Evolutionary conservation across 495 filamentous ascomycete species (phyloP), one percentile per base, ranked within the genome.

Genomic region (Tuber aestivum): DNA sequence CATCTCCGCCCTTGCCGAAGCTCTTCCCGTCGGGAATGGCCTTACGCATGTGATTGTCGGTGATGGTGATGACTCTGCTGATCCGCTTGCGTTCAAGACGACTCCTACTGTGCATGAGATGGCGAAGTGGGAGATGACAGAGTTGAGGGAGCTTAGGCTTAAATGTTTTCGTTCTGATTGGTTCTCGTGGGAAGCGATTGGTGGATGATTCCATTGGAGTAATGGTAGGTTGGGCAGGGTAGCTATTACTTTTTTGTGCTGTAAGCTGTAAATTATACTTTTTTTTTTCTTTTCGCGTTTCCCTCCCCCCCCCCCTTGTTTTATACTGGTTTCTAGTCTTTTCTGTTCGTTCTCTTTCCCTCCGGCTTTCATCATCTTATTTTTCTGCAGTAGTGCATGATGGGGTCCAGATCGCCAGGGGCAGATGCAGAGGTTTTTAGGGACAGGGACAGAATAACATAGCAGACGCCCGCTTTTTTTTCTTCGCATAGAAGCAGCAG

Each of bases 131-230:
- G 56, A 65, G 56, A 12, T 18, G 56, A 14, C n/a, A 27, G 56
- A 35, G 56, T 65, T 65, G 56, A 65, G 56, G 27, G 56, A 65
- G 27, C 56, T 65, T 18, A 65, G 56, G 56, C 56, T 65, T 35
- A 65, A 65, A 12, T 65, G 56, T 65, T 65, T 65, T 35, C 56
- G 56, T 12, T 65, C 56, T 35, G 56, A 65, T 65, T 65, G 56
- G 56, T 65, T 35, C 35, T 65, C 32, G 56, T 32, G 27, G 56
- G 56, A 18, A 35, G 56, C 3, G 56, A 35, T 32, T 35, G 27
- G 56, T 35, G 12, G 56, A n/a, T 32, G n/a, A 65, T 65, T 65
- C 12, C 12, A 27, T 35, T 65, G 27, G 56, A 27, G 50, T 27
- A 27, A 5, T 7, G 56, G 56, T 65, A 65, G 56, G 12, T 32